phyloP scores from a whole-genome alignment of 2,329 filamentous ascomycete species.

The Aspergillus quadricinctus region DNA sequence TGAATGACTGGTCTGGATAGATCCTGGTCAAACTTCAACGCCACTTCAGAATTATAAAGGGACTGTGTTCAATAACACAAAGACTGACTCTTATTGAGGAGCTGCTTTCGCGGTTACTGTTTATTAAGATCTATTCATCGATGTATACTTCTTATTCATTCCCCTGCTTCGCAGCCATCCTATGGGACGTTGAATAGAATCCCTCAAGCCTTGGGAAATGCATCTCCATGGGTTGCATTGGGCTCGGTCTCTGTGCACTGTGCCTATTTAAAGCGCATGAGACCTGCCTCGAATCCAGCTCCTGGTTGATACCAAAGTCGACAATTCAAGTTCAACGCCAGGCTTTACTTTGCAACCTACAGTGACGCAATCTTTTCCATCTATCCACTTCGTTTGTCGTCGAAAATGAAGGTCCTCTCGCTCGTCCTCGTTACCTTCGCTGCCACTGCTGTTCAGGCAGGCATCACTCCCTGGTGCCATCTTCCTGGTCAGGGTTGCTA shows the following conservation, averaged over 20 bases:
- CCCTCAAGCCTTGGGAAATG: neutral
- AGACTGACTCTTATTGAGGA: neutral
- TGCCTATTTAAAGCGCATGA: neutral
- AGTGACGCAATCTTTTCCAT: slow-evolving; percentile 5
- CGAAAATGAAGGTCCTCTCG: slow-evolving; percentile 48
- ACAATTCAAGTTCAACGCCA: neutral
- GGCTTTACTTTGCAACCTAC: neutral
- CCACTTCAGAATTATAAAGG: neutral
- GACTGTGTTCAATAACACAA: neutral
- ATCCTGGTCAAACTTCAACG: neutral
- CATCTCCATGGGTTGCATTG: neutral
- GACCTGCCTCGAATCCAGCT: neutral
- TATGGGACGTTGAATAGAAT: neutral
- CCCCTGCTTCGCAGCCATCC: neutral
- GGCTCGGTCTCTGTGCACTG: neutral
- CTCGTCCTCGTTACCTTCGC: slow-evolving; percentile 41
- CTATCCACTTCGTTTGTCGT: slow-evolving; percentile 10
- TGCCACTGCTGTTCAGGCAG: slow-evolving; percentile 32
- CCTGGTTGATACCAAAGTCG: neutral
- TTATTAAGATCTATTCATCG: neutral
- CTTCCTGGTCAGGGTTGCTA: slow-evolving; percentile 28
- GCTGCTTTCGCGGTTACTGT: neutral
- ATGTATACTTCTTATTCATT: neutral
- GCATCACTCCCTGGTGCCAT: slow-evolving; percentile 26
- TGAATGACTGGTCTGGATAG: neutral